phyloP scores from a whole-genome alignment of 1,284 basidiomycete species.

The Ganoderma leucocontextum region DNA sequence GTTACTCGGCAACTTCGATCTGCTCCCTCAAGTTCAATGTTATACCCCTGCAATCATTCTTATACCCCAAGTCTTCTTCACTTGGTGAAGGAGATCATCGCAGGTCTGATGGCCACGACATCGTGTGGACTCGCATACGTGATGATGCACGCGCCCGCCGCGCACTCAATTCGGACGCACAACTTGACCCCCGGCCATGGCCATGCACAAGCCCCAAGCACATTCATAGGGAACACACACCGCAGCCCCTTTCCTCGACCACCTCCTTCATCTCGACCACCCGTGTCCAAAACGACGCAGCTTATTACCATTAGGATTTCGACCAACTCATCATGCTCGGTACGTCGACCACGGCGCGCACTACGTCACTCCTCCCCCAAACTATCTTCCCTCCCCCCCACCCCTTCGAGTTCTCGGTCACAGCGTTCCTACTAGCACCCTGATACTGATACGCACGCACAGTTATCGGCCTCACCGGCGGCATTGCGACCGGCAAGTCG shows the following conservation, averaged over 20 bases:
- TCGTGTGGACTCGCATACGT: not conserved
- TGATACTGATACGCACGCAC: constrained; percentile 8
- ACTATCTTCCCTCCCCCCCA: not conserved
- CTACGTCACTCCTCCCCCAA: constrained; percentile 8
- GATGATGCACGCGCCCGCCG: constrained; percentile 15
- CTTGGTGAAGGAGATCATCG: not conserved
- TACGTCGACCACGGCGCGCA: constrained; percentile 11
- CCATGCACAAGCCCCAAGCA: constrained; percentile 13
- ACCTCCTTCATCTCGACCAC: not conserved
- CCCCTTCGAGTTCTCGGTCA: no score
- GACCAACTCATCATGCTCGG: constrained; percentile 25
- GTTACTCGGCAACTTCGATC: not conserved
- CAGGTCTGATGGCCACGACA: not conserved
- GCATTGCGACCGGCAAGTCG: constrained; percentile 97
- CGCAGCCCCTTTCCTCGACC: constrained; percentile 10
- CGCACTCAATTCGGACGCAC: not conserved
- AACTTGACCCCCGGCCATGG: constrained; percentile 16
- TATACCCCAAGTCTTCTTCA: not conserved
- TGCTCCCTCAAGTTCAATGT: constrained; percentile 12
- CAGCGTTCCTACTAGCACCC: not conserved
- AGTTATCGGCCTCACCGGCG: constrained; percentile 97
- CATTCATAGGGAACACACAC: constrained; percentile 12
- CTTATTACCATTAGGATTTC: not conserved
- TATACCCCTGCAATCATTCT: constrained; percentile 13
- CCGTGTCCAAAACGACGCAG: not conserved